Base-by-base conservation (phyloP, 106 monocot genomes). In the Allium fistulosum region DNA sequence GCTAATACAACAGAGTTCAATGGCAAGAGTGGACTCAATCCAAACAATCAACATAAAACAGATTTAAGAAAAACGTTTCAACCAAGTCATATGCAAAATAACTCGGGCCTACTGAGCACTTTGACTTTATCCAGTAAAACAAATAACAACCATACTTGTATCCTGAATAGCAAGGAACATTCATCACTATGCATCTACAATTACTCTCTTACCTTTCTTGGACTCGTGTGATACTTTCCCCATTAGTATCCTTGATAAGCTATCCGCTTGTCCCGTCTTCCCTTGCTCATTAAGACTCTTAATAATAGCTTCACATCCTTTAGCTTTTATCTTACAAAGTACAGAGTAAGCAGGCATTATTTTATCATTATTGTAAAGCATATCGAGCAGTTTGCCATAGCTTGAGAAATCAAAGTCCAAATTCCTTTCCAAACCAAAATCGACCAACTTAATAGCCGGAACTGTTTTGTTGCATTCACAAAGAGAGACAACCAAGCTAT, bases 211-310 rank as follows among this genome's bases (percentile, higher is more conserved):
- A 11, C 52, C 76, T 51, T 65, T 82, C 77, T 72, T 94, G n/a
- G n/a, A n/a, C n/a, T 15, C 69, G 7, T 55, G 5, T 9, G 68
- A 56, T 6, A 51, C 49, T 18, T 74, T 82, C 51, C 81, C 88
- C 3, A 76, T 80, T 16, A 92, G 68, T 49, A 92, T 74, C 67
- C 92, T 79, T 22, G 92, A 89, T 4, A 99, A 77, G 55, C 81
- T 83, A 62, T 92, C 97, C 2, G 97, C 89, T 71, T 99, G 92
- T 65, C 83, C 86, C 37, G 92, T 90, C 69, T 99, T 82, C 63
- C 97, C 97, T 82, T 90, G 80, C 2, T 76, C 82, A 66, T 74
- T 84, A 8, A 99, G 71, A 58, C 70, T 83, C 69, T 82, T 80
- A 11, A 99, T 80, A 47, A 99, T 59, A 50, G 67, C 82, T 48